phyloP scores from a whole-genome alignment of 257 asterid species.

The Jaltomata sinuosa region DNA sequence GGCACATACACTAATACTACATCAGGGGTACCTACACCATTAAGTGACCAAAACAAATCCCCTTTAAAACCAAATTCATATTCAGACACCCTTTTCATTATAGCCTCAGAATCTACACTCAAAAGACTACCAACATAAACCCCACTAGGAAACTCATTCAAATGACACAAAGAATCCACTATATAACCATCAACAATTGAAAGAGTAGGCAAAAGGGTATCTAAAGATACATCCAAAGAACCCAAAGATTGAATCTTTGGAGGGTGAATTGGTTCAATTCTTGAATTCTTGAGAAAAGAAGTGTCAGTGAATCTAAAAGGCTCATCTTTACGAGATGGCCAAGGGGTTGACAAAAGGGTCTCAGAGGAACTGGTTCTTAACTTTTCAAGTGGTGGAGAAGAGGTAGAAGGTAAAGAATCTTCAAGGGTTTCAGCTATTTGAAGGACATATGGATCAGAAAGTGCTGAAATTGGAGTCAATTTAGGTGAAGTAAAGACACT shows the following conservation, averaged over 20 bases:
- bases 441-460: constrained; percentile 84
- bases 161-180: constrained; percentile 33
- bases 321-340: constrained; percentile 93
- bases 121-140: constrained; percentile 67
- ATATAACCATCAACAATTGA: constrained; percentile 67
- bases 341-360: constrained; percentile 68
- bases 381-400: constrained; percentile 52
- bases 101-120: constrained; percentile 31
- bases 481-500: constrained; percentile 15
- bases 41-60: constrained; percentile 82
- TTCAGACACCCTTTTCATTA: constrained; percentile 51
- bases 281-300: constrained; percentile 63
- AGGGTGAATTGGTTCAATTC: constrained; percentile 43
- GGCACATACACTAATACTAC: constrained; percentile 69
- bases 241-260: not conserved
- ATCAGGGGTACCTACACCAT: constrained; percentile 89
- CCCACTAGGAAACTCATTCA: constrained; percentile 49
- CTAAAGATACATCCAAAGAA: constrained; percentile 19
- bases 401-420: constrained; percentile 44
- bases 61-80: constrained; percentile 48
- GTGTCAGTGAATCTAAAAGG: constrained; percentile 78
- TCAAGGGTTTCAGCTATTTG: constrained; percentile 88
- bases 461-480: constrained; percentile 20
- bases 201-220: constrained; percentile 38
- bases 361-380: constrained; percentile 65